Evolutionary conservation across 108 stramenopile genomes (phyloP).

Genomic region (Cyclostephanos invisitatus): DNA sequence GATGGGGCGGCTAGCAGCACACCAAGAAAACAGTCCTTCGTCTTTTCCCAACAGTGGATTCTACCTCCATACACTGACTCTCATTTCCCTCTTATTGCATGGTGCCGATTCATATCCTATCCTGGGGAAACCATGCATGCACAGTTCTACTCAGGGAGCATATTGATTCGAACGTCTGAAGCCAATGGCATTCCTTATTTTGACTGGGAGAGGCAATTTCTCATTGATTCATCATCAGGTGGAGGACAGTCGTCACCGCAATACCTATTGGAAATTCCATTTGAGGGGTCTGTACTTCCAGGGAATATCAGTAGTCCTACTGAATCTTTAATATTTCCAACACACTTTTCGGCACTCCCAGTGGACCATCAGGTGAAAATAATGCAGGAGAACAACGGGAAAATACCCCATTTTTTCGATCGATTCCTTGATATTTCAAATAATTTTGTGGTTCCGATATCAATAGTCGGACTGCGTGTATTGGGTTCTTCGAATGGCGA

Average conservation of each 20-base stretch:
- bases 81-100: conserved; percentile 25
- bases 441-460: conserved; percentile 45
- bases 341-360: conserved; percentile 23
- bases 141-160: conserved; percentile 36
- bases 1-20: conserved; percentile 4
- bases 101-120: conserved; percentile 32
- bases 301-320: conserved; percentile 34
- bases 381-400: conserved; percentile 6
- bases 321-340: conserved; percentile 43
- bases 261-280: conserved; percentile 30
- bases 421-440: conserved; percentile 31
- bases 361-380: conserved; percentile 12
- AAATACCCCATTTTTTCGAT: conserved; percentile 35
- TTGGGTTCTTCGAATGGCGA: conserved; percentile 6
- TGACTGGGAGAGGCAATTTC: conserved; percentile 29
- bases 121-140: conserved; percentile 9
- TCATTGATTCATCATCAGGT: conserved; percentile 9
- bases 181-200: neutral
- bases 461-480: conserved; percentile 23
- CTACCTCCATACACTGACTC: conserved; percentile 11
- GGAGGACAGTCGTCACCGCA: neutral
- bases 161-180: conserved; percentile 19
- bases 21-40: conserved; percentile 15
- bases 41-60: conserved; percentile 20
- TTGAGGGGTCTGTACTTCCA: conserved; percentile 33